Evolutionary conservation across 2,329 filamentous ascomycete genomes (phyloP), one percentile per base, ranked within the genome.

Genomic region (Monosporascus sp.): DNA sequence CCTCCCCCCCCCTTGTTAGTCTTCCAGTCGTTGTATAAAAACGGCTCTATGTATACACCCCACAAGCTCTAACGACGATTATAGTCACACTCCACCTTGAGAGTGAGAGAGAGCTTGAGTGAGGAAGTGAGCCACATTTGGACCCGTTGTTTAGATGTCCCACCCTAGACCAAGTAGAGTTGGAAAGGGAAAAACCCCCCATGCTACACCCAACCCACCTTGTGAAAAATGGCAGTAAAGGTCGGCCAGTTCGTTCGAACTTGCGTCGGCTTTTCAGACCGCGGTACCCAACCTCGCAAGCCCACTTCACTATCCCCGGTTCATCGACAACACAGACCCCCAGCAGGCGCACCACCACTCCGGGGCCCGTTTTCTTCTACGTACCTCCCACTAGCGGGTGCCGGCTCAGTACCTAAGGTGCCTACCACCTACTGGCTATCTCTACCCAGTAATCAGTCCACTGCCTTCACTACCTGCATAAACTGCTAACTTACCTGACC

Each of bases 401-500:
- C 38, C 18, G 11, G 9, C n/a, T 27, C 14, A 15, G 14, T 46
- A 46, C 22, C 24, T 46, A 46, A 27, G 22, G 5, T 25, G 8
- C 42, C 17, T 46, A 46, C 20, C 42, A 6, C 20, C 20, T n/a
- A 46, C 14, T 15, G 22, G n/a, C 42, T 46, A 46, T 46, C 42
- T 27, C 42, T 45, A 44, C n/a, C 22, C 41, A 24, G 41, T 44
- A 44, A 39, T 39, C 38, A 31, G 31, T 34, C 31, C 9, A 34
- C 31, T 34, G 11, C 31, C 31, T 34, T 14, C 9, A 14, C 42
- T 46, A n/a, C 42, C 42, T 46, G 42, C 42, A 46, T 46, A 46
- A 46, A 46, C 42, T 27, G 22, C 55, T 54, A 54, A 56, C 51
- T 53, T 51, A 51, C 54, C 42, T 24, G 31, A 46, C 42, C 42